Conservation (phyloP, 2,329 filamentous ascomycete species). For the Penicillium rolfsii region DNA sequence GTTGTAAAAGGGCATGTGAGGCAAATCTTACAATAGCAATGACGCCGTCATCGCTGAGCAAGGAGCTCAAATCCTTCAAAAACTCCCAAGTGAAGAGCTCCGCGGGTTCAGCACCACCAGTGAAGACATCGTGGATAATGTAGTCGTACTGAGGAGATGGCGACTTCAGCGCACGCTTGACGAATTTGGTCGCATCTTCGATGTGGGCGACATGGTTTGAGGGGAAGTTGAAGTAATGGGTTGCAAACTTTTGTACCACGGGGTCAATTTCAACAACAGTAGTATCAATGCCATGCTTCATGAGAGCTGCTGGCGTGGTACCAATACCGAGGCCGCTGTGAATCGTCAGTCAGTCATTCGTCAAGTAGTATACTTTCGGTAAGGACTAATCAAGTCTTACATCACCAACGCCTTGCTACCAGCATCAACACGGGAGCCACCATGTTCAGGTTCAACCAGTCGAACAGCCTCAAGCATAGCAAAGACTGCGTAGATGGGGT, state of each 20-base stretch:
- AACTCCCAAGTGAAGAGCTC: slow-evolving; percentile 88
- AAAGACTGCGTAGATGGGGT: slow-evolving; percentile 96
- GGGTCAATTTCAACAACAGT: slow-evolving; percentile 96
- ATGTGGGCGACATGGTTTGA: slow-evolving; percentile 78
- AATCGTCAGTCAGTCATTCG: slow-evolving; percentile 11
- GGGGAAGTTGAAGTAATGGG: slow-evolving; percentile 79
- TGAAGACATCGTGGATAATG: slow-evolving; percentile 97
- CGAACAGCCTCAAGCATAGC: slow-evolving; percentile 91
- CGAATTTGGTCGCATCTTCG: slow-evolving; percentile 76
- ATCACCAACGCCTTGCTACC: slow-evolving; percentile 82
- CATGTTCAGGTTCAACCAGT: slow-evolving; percentile 64
- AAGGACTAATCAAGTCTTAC: slow-evolving; percentile 55
- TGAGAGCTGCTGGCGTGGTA: slow-evolving; percentile 83
- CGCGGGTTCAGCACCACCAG: slow-evolving; percentile 88
- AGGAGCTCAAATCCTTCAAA: slow-evolving; percentile 66
- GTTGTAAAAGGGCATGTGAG: neutral
- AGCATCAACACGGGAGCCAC: slow-evolving; percentile 54
- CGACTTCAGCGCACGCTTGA: slow-evolving; percentile 53
- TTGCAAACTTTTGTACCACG: slow-evolving; percentile 80
- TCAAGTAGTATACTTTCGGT: neutral
- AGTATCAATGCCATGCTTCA: slow-evolving; percentile 85
- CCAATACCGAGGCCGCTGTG: slow-evolving; percentile 84
- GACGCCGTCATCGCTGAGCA: slow-evolving; percentile 77
- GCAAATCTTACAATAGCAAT: slow-evolving; percentile 75
- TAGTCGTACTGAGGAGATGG: slow-evolving; percentile 71